phyloP scores from a whole-genome alignment of 148 eudicot species.

The Vaccinium darrowii region DNA sequence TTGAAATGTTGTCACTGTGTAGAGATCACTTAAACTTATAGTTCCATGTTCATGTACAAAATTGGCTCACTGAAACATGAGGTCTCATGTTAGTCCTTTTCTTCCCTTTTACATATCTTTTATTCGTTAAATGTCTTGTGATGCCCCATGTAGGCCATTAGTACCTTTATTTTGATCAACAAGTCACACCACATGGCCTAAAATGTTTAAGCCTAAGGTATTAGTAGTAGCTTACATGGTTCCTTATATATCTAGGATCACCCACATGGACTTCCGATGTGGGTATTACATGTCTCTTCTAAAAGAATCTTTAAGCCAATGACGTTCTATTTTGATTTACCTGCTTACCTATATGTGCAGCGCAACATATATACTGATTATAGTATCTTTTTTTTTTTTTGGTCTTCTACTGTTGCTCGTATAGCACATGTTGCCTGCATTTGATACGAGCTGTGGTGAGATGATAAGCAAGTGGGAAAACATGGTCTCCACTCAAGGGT shows the following conservation, averaged over 20 bases:
- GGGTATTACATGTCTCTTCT: not conserved
- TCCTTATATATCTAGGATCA: too few relatives aligned
- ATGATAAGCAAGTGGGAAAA: slow-evolving; percentile 28
- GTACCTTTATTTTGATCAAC: too few relatives aligned
- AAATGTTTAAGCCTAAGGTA: too few relatives aligned
- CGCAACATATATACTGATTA: not conserved
- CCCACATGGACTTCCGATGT: too few relatives aligned
- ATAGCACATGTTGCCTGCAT: slow-evolving; percentile 23
- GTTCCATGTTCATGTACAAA: not conserved
- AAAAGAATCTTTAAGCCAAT: not conserved
- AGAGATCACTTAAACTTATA: not conserved
- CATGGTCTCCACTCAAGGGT: not conserved
- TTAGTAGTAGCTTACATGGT: too few relatives aligned
- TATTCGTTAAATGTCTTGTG: not conserved
- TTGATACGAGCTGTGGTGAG: slow-evolving; percentile 16
- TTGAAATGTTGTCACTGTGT: not conserved
- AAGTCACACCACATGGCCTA: too few relatives aligned
- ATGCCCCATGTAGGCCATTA: too few relatives aligned
- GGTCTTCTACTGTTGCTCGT: not conserved
- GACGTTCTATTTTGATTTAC: not conserved
- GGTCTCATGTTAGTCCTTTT: not conserved
- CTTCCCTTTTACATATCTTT: not conserved
- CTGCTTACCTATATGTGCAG: not conserved
- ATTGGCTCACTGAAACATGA: not conserved
- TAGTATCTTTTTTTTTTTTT: not conserved